Evolutionary conservation across 176 grass and related monocot genomes (phyloP).

Genomic region (Oryza longistaminata): DNA sequence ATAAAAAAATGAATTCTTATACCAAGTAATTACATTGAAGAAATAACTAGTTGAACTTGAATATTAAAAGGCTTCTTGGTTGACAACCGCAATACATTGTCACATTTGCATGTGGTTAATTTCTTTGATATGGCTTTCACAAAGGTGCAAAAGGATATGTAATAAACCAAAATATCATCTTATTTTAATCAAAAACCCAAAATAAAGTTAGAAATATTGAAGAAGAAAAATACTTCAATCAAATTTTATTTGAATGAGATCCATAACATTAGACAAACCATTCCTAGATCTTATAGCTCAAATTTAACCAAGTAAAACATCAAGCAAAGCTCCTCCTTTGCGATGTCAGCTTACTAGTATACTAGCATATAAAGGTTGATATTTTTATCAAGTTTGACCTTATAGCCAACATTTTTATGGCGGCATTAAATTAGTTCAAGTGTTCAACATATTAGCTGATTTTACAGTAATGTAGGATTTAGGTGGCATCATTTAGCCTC

Average conservation of each 20-base stretch:
- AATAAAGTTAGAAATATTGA: not conserved
- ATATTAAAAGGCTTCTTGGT: not conserved
- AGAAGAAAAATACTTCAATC: not conserved
- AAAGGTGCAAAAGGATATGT: not conserved
- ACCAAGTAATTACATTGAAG: not conserved
- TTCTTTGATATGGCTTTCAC: not conserved
- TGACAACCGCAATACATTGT: not conserved
- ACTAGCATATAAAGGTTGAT: not conserved
- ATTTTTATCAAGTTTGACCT: not conserved
- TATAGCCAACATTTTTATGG: not conserved
- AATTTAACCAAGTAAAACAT: not conserved
- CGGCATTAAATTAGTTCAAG: not conserved
- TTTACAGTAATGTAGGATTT: not conserved
- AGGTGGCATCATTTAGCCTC: not conserved
- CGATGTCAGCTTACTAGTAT: not conserved
- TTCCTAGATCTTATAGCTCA: not conserved
- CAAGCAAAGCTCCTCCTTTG: not conserved
- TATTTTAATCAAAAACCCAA: not conserved
- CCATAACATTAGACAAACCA: not conserved
- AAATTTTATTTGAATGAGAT: not conserved
- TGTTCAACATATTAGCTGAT: not conserved
- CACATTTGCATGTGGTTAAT: not conserved
- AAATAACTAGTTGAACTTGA: not conserved
- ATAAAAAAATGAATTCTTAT: constrained; percentile 2
- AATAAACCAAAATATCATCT: not conserved